Evolutionary conservation across 192 early-diverging fungal genomes (phyloP), one percentile per base, ranked within the genome.

Genomic region (Linnemannia zychae): DNA sequence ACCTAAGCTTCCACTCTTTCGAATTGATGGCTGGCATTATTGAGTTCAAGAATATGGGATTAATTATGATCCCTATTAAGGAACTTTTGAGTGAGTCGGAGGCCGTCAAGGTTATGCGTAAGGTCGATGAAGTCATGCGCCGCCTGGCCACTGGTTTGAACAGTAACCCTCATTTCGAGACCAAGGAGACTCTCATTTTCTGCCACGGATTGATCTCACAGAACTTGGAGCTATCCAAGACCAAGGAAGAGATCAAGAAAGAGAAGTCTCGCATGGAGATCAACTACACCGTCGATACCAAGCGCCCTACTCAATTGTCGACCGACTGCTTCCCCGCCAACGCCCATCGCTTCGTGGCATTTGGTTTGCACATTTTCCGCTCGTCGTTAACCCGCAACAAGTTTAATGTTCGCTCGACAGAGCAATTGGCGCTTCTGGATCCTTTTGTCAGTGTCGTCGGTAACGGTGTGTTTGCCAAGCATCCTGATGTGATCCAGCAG

Each of bases 281-380:
- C 76, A 92, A 94, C 67, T 95, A 90, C 52, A 93, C 91, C 0
- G 97, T 99, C 28, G 90, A 96, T 66, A 89, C 94, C 22, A 93
- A 93, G 74, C 91, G 95, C 24, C 91, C 93, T 38, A 86, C 90
- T 7, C 78, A 77, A 31, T 7, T 77, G 15, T 87, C 94, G 57
- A 85, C 92, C n/a, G 95, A 96, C 71, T 95, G 95, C 72, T 95
- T 96, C 82, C 90, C 93, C 38, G 92, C 92, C 7, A 99, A 99
- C 72, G 95, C 95, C 9, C 94, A 98, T 76, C 88, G 95, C 12
- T 99, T 99, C 88, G 95, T 98, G 60, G 92, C 95, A 69, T 99
- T 99, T 92, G 98, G 98, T 0, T 82, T 99, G 28, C 90, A 91
- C n/a, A 88, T 99, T 16, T 90, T 99, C 71, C 89, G 96, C 36